A percentile compares a stretch with the other conserved stretches of the same genome.
Conservation (phyloP, 2,329 filamentous ascomycete species). For the Ceratocystis albifundus region DNA sequence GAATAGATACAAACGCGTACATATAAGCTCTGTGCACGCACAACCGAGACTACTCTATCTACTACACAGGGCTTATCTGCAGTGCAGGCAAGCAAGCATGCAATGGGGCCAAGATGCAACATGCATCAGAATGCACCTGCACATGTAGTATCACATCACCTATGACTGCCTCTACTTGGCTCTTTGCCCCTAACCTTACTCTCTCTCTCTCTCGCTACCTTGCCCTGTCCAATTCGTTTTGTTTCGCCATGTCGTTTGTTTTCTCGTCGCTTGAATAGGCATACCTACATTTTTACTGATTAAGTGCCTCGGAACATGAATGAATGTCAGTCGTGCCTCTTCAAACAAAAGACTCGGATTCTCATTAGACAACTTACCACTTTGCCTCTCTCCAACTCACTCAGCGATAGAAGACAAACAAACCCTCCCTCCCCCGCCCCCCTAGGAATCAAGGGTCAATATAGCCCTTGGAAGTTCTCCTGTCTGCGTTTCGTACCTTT, state of each 20-base stretch:
- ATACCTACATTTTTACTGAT: background rate
- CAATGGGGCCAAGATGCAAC: background rate
- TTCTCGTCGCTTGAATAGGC: background rate
- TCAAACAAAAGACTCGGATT: too few species aligned
- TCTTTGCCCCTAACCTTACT: background rate
- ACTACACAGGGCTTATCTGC: background rate
- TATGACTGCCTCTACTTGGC: background rate
- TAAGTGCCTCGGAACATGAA: background rate
- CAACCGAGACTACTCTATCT: background rate
- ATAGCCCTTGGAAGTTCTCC: slow-evolving; percentile 2
- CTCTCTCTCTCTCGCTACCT: background rate
- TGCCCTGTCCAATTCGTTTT: background rate
- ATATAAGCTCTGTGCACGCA: background rate
- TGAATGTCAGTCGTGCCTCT: too few species aligned
- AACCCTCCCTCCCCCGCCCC: background rate
- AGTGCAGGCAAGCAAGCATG: background rate
- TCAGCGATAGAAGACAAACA: background rate
- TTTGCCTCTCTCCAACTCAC: background rate
- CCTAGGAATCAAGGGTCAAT: background rate
- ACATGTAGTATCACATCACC: slow-evolving; percentile 6
- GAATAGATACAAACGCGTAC: background rate
- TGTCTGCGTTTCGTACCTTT: slow-evolving; percentile 6
- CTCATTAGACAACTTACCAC: too few species aligned
- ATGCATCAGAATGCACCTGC: background rate
- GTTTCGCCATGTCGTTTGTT: background rate